These are phyloP conservation scores for Boletus coccyginus DNA, from an alignment of 768 basidiomycete species.

Conservation along the genomic window DNA sequence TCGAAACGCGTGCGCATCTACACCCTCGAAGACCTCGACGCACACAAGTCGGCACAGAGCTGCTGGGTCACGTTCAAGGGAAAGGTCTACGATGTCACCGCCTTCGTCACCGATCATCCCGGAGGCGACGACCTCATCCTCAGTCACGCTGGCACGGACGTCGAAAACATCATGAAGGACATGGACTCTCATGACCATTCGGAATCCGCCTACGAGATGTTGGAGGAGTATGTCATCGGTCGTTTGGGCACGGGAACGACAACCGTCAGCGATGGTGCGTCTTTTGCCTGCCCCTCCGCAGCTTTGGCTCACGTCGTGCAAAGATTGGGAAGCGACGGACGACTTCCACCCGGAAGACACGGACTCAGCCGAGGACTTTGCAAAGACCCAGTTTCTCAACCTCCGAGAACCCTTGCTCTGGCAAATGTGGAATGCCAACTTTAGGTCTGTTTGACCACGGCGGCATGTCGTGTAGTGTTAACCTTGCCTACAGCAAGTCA, in stretches of 20 bases:
- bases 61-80: slow-evolving; percentile 83
- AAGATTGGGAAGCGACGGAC: slow-evolving; percentile 88
- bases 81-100: slow-evolving; percentile 88
- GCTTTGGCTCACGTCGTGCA: slow-evolving; percentile 3
- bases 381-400: slow-evolving; percentile 90
- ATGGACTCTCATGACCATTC: slow-evolving; percentile 83
- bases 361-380: slow-evolving; percentile 74
- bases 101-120: slow-evolving; percentile 84
- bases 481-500: slow-evolving; percentile 60
- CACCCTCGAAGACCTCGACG: slow-evolving; percentile 68
- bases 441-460: slow-evolving; percentile 49
- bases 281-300: background rate
- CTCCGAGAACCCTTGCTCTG: slow-evolving; percentile 76
- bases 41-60: slow-evolving; percentile 55
- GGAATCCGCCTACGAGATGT: slow-evolving; percentile 86
- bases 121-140: slow-evolving; percentile 93
- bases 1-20: slow-evolving; percentile 67
- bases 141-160: slow-evolving; percentile 78
- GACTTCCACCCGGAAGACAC: slow-evolving; percentile 93
- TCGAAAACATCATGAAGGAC: slow-evolving; percentile 80
- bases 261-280: slow-evolving; percentile 76
- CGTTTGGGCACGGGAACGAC: slow-evolving; percentile 72
- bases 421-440: slow-evolving; percentile 88
- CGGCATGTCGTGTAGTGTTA: background rate
- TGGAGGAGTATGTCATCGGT: slow-evolving; percentile 86